These are phyloP conservation scores for Neoboletus brunneissimus DNA, from an alignment of 768 basidiomycete genomes.

Conservation along the genomic window DNA sequence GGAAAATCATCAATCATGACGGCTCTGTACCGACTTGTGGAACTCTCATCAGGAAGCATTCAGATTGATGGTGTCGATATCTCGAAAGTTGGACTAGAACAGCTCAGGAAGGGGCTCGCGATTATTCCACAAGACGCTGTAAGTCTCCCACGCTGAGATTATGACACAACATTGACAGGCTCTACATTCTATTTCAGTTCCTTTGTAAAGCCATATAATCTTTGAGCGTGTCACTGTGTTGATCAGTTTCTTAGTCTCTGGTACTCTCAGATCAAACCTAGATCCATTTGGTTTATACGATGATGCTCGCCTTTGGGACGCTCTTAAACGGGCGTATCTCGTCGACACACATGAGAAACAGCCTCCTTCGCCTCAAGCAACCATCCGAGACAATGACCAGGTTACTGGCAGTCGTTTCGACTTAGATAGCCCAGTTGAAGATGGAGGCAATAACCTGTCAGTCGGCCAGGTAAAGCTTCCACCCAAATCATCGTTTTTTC, in stretches of 20 bases:
- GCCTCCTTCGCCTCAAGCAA: slow-evolving; percentile 30
- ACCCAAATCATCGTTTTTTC: neutral
- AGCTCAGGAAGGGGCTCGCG: slow-evolving; percentile 63
- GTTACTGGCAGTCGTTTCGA: slow-evolving; percentile 56
- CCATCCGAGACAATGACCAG: slow-evolving; percentile 38
- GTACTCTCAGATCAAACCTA: slow-evolving; percentile 80
- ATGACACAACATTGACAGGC: neutral
- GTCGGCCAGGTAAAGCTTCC: slow-evolving; percentile 45
- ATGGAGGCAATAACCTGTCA: slow-evolving; percentile 82
- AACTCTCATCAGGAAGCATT: slow-evolving; percentile 72
- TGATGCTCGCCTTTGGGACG: slow-evolving; percentile 84
- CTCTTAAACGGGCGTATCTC: slow-evolving; percentile 79
- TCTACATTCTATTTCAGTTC: slow-evolving; percentile 30
- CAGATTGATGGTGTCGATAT: slow-evolving; percentile 82
- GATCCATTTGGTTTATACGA: slow-evolving; percentile 85
- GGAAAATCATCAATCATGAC: slow-evolving; percentile 91
- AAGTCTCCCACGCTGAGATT: neutral
- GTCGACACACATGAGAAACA: slow-evolving; percentile 49
- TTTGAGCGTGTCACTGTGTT: slow-evolving; percentile 9
- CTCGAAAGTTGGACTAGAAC: slow-evolving; percentile 72
- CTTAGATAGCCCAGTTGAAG: slow-evolving; percentile 80
- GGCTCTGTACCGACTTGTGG: slow-evolving; percentile 82
- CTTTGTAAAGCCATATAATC: slow-evolving; percentile 29
- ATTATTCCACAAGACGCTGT: slow-evolving; percentile 79
- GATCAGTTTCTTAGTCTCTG: slow-evolving; percentile 49